A percentile compares a stretch with the other conserved stretches of the same genome.
phyloP scores from a whole-genome alignment of 495 filamentous ascomycete genomes.

The Cercophora newfieldiana region DNA sequence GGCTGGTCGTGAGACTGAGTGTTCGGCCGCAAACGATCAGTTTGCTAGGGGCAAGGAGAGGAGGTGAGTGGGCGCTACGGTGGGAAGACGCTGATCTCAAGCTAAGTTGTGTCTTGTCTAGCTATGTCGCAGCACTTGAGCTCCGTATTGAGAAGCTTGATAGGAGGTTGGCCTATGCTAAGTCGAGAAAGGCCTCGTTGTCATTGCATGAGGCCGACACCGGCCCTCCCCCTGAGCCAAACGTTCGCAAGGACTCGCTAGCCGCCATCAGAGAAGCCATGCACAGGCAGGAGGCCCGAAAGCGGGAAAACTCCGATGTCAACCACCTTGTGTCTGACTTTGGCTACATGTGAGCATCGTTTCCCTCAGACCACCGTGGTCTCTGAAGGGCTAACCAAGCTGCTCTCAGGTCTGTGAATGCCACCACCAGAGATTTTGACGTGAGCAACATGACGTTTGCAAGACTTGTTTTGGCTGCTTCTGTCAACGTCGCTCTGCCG shows the following conservation, averaged over 20 bases:
- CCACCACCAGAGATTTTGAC: conserved; percentile 87
- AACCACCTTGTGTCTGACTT: conserved; percentile 81
- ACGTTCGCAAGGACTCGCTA: conserved; percentile 59
- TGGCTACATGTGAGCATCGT: conserved; percentile 64
- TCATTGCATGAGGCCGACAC: conserved; percentile 48
- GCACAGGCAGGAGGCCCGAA: conserved; percentile 58
- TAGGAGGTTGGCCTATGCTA: conserved; percentile 63
- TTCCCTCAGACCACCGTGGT: not conserved
- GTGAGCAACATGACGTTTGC: conserved; percentile 84
- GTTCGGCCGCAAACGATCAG: conserved; percentile 91
- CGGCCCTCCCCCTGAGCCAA: conserved; percentile 40
- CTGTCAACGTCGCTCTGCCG: conserved; percentile 64
- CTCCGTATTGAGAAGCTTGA: conserved; percentile 83
- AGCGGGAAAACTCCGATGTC: conserved; percentile 70
- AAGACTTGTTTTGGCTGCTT: conserved; percentile 73
- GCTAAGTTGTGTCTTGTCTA: conserved; percentile 19
- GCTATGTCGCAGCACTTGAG: conserved; percentile 91
- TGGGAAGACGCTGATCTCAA: not conserved
- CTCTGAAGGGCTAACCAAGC: conserved; percentile 15
- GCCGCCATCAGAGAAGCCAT: conserved; percentile 59
- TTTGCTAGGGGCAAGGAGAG: conserved; percentile 92
- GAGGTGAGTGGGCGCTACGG: conserved; percentile 47
- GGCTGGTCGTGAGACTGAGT: conserved; percentile 74
- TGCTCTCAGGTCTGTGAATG: conserved; percentile 72
- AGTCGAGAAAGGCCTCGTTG: conserved; percentile 56